Evolutionary conservation across 345 rosid genomes (phyloP).

Genomic region (Sisymbrium irio): DNA sequence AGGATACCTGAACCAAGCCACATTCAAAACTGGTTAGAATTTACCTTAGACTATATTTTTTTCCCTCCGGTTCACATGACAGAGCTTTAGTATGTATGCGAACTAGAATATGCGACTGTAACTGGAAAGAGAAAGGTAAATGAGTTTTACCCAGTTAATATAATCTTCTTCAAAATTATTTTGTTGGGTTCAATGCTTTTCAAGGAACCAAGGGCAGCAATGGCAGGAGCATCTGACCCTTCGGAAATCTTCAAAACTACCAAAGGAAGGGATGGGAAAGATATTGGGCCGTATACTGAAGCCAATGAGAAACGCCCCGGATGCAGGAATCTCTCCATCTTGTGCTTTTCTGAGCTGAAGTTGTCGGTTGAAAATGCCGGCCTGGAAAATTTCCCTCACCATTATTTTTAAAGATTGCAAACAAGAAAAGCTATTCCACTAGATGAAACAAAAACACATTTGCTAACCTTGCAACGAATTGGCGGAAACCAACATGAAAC

Average conservation of each 20-base stretch:
- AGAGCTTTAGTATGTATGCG: not conserved
- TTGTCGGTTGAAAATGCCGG: conserved; percentile 83
- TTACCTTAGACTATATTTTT: not conserved
- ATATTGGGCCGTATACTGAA: conserved; percentile 83
- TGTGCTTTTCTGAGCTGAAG: conserved; percentile 78
- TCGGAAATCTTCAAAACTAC: conserved; percentile 62
- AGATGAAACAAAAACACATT: conserved; percentile 2
- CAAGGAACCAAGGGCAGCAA: conserved; percentile 92
- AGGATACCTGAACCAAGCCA: conserved; percentile 68
- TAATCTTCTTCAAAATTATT: conserved; percentile 78
- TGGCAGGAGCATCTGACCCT: conserved; percentile 47
- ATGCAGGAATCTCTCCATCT: conserved; percentile 97
- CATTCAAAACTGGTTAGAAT: not conserved
- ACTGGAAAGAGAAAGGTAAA: not conserved
- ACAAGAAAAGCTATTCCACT: not conserved
- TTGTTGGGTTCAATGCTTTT: conserved; percentile 78
- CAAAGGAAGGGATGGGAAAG: conserved; percentile 81
- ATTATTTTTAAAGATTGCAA: conserved; percentile 3
- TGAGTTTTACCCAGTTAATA: conserved; percentile 76
- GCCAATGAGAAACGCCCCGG: conserved; percentile 76
- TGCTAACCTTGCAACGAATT: conserved; percentile 75
- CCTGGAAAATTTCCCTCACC: conserved; percentile 39
- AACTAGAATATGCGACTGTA: not conserved
- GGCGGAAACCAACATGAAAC: conserved; percentile 96
- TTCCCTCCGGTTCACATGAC: not conserved